A percentile compares a stretch with the other conserved stretches of the same genome.
Conservation (phyloP, 2,329 filamentous ascomycete species). For the Neocucurbitaria cava region DNA sequence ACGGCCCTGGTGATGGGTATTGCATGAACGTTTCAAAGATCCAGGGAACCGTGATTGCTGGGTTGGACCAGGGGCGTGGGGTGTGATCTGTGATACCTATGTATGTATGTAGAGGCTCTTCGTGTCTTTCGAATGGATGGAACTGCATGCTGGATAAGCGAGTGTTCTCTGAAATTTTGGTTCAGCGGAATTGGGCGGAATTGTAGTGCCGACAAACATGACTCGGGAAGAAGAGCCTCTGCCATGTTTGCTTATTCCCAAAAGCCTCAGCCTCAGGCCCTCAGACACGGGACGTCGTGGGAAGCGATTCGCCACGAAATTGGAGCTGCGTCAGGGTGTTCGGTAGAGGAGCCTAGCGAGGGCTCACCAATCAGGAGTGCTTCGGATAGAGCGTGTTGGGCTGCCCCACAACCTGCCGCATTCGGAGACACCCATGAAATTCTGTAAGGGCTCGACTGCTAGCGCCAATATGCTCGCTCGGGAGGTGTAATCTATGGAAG, state of each 20-base stretch:
- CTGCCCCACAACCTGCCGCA: slow-evolving; percentile 7
- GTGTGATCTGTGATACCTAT: not conserved
- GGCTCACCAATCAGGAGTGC: not conserved
- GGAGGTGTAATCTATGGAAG: not conserved
- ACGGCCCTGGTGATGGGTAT: not conserved
- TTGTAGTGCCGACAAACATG: not conserved
- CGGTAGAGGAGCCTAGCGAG: not conserved
- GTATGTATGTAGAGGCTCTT: not conserved
- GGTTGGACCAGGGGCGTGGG: not conserved
- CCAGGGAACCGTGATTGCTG: not conserved
- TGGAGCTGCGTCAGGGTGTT: not conserved
- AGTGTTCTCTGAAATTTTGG: not conserved
- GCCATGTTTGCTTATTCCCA: not conserved
- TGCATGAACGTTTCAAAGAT: not conserved
- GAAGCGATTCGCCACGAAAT: not conserved
- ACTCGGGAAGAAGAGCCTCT: not conserved
- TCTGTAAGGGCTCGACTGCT: not conserved
- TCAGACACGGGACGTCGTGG: not conserved
- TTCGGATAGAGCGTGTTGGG: not conserved
- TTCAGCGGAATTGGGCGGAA: not conserved
- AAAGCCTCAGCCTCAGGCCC: too few relatives aligned
- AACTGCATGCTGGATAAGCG: not conserved
- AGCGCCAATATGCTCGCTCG: not conserved
- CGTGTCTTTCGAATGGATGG: not conserved
- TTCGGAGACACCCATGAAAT: not conserved